A percentile compares a stretch with the other conserved stretches of the same genome.
Evolutionary conservation across 2,329 filamentous ascomycete species (phyloP).

Genomic region (Curvularia sp.): DNA sequence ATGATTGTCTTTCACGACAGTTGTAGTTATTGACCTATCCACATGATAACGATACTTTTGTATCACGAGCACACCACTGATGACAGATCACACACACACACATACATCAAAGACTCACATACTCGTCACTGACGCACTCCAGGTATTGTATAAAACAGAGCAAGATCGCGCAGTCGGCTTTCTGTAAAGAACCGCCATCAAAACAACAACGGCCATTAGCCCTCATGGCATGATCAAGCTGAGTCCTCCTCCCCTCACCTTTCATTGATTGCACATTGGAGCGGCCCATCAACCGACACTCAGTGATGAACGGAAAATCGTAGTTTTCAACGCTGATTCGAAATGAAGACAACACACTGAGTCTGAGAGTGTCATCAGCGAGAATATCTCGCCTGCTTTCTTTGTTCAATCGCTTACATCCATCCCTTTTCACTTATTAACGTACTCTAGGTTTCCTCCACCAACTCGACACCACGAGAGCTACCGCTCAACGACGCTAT

Average conservation of each 20-base stretch:
- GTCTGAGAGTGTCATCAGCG: background rate
- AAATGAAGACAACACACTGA: background rate
- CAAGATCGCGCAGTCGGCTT: background rate
- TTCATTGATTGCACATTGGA: background rate
- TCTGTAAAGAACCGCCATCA: background rate
- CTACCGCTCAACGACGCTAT: background rate
- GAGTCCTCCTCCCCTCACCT: background rate
- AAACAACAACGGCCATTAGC: background rate
- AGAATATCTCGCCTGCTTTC: background rate
- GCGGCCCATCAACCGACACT: background rate
- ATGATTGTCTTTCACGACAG: conserved; percentile 2
- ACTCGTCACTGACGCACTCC: background rate
- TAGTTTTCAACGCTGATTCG: conserved; percentile 2
- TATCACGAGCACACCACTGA: background rate
- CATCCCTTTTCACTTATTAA: background rate
- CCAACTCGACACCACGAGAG: background rate
- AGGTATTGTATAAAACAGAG: background rate
- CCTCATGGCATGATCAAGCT: background rate
- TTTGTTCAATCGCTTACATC: background rate
- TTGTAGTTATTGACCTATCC: conserved; percentile 5
- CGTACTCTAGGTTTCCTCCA: background rate
- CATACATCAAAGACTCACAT: background rate
- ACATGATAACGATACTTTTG: background rate
- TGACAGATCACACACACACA: background rate
- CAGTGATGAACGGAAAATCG: background rate